phyloP scores from a whole-genome alignment of 805 yeast species.

The Candida sonorensis region DNA sequence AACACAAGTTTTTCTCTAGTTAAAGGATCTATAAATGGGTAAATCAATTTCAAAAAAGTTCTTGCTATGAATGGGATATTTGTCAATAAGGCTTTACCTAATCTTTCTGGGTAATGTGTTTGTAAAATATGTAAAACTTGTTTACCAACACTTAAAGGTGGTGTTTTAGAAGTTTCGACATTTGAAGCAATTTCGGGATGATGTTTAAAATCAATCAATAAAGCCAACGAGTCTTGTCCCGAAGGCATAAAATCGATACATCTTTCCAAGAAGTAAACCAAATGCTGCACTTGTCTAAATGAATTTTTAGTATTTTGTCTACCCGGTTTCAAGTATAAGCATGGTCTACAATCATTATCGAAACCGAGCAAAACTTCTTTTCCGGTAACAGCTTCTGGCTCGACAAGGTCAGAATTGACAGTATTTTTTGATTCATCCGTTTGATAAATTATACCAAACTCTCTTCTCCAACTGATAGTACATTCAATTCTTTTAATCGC shows the following conservation, averaged over 20 bases:
- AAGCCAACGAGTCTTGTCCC: slow-evolving; percentile 90
- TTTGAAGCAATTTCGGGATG: slow-evolving; percentile 49
- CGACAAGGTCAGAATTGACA: slow-evolving; percentile 46
- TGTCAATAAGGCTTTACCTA: slow-evolving; percentile 86
- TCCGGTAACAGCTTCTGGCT: slow-evolving; percentile 81
- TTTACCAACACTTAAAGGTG: slow-evolving; percentile 83
- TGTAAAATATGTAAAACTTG: slow-evolving; percentile 91
- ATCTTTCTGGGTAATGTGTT: slow-evolving; percentile 95
- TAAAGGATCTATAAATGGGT: slow-evolving; percentile 93
- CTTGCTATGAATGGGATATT: slow-evolving; percentile 93
- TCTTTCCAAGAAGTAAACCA: slow-evolving; percentile 87
- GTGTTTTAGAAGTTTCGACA: slow-evolving; percentile 61
- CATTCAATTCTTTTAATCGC: slow-evolving; percentile 69
- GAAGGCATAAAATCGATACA: slow-evolving; percentile 93
- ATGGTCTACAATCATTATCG: slow-evolving; percentile 87
- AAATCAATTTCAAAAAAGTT: slow-evolving; percentile 84
- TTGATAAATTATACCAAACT: slow-evolving; percentile 60
- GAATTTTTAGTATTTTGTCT: slow-evolving; percentile 92
- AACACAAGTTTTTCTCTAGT: slow-evolving; percentile 91
- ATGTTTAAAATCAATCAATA: slow-evolving; percentile 86
- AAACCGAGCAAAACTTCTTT: slow-evolving; percentile 88
- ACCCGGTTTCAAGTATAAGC: slow-evolving; percentile 88
- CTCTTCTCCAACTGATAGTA: slow-evolving; percentile 89
- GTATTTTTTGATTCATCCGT: slow-evolving; percentile 40
- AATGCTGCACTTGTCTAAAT: slow-evolving; percentile 89